Evolutionary conservation across 768 basidiomycete species (phyloP), one percentile per base, ranked within the genome.

Genomic region (Suillus bovinus): DNA sequence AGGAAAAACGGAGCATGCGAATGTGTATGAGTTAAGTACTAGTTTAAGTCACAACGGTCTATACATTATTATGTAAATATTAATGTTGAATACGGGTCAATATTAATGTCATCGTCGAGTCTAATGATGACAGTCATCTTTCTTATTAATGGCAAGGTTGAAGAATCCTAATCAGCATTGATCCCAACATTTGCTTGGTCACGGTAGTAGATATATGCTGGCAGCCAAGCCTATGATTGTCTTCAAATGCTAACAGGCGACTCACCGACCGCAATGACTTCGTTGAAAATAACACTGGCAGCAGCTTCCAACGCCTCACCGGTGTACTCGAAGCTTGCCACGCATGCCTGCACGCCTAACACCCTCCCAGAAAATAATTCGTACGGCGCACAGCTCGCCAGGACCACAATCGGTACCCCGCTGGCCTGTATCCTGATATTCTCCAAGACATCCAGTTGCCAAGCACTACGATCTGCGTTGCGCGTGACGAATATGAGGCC

Each of bases 381-480:
- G 66, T 89, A 90, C 33, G 88, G 88, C n/a, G 81, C 83, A 68
- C 87, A 87, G 41, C 84, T 87, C 22, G 85, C 80, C 0, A 90
- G 63, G 16, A 89, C 70, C 1, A 87, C 76, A 38, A 87, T 71
- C 20, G 76, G 74, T 20, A 74, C 67, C 1, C 34, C 59, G 3
- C 7, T n/a, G 9, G 60, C 49, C 68, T 59, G 66, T 24, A 38
- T 54, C 63, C 22, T 74, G 49, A 44, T 80, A 64, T 39, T 66
- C 63, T 53, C 69, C 59, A 88, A 64, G 42, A 76, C 74, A 13
- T 76, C 73, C 54, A 79, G 60, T 72, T 87, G 88, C 87, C 87
- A 89, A 13, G 56, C 44, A 44, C 76, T 77, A 33, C 74, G 77
- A 62, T 84, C 78, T 17, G 82, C 87, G 62, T 87, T 87, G 7